Conservation (phyloP, 179 eudicot genomes). For the Corrigiola litoralis region DNA sequence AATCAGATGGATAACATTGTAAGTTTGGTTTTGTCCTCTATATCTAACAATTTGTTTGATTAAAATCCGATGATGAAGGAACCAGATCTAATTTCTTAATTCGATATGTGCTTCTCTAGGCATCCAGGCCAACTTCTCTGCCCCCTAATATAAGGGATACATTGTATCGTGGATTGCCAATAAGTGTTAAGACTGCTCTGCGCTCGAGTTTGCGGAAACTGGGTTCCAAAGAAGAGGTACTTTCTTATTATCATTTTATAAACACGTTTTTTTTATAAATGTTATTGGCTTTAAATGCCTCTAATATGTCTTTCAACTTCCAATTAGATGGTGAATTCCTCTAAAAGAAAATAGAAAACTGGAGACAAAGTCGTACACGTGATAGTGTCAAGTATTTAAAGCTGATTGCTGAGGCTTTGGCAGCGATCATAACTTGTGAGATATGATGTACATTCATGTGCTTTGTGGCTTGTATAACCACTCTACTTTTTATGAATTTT, state of each 20-base stretch:
- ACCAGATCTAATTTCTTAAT: conserved; percentile 3
- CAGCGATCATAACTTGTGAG: neutral
- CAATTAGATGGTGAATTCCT: too few species aligned
- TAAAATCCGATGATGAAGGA: neutral
- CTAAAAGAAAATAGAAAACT: too few species aligned
- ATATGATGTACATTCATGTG: neutral
- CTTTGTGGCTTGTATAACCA: neutral
- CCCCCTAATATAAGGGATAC: conserved; percentile 85
- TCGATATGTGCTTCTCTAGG: conserved; percentile 34
- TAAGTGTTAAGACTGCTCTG: conserved; percentile 60
- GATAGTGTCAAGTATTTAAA: too few species aligned
- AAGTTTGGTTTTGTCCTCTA: conserved; percentile 28
- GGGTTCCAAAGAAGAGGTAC: conserved; percentile 58
- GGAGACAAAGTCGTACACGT: too few species aligned
- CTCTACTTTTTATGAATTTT: neutral
- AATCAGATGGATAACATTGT: conserved; percentile 93
- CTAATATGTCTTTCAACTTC: too few species aligned
- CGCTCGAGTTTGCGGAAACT: conserved; percentile 51
- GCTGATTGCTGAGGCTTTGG: neutral
- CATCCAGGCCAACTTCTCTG: conserved; percentile 79
- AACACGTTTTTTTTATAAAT: too few species aligned
- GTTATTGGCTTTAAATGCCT: too few species aligned
- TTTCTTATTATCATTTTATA: neutral
- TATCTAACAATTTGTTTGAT: neutral
- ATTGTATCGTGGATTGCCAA: conserved; percentile 74